Evolutionary conservation across 163 green algal genomes (phyloP), one percentile per base, ranked within the genome.

Genomic region (Chlorella variabilis): DNA sequence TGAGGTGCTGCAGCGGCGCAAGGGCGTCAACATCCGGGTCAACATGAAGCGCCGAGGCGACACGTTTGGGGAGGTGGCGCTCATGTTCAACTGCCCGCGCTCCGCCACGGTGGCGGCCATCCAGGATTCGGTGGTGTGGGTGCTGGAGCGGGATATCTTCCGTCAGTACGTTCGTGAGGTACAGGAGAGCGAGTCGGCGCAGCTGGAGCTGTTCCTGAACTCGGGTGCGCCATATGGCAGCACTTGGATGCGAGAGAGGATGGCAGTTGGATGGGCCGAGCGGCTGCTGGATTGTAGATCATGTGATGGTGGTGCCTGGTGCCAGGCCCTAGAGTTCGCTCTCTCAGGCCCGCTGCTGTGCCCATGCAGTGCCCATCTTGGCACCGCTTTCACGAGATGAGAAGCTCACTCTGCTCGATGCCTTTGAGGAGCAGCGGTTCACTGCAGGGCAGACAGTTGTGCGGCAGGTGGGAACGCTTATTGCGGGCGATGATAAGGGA

Each of bases 191-290:
- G 88, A 93, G 68, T 88, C 89, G 0, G 78, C 59, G 9, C 90
- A 97, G 85, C 85, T 97, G 34, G 94, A 98, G 91, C 85, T 98
- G 17, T 99, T 99, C 85, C 82, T 98, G 15, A 98, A 99, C 92
- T 93, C 85, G 41, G 78, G 78, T 83, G 77, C 18, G 75, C 27
- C 38, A 15, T 5, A 41, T 3, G 0, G 17, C 9, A 41, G n/a
- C n/a, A n/a, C 36, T n/a, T 38, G 29, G 38, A 42, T n/a, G 9
- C n/a, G 34, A n/a, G n/a, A n/a, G n/a, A n/a, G n/a, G n/a, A n/a
- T n/a, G n/a, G n/a, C n/a, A n/a, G n/a, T n/a, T n/a, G n/a, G n/a
- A n/a, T n/a, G n/a, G n/a, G n/a, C n/a, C n/a, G n/a, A n/a, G n/a
- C n/a, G n/a, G n/a, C n/a, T n/a, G n/a, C n/a, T n/a, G n/a, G n/a